Evolutionary conservation across 176 grass and related monocot species (phyloP).

Genomic region (Luzula sylvatica): DNA sequence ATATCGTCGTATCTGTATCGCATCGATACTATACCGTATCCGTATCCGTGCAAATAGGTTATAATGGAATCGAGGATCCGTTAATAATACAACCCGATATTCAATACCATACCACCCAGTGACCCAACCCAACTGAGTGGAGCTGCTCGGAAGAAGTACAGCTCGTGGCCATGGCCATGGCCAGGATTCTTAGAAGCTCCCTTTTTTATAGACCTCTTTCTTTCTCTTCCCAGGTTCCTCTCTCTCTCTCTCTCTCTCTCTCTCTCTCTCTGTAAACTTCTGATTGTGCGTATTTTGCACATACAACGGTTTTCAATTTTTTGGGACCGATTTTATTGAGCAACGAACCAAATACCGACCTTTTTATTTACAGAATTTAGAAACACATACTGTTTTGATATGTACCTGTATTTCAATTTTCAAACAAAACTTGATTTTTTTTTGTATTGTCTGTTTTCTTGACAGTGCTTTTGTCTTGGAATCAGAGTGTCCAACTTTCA

Average conservation of each 20-base stretch:
- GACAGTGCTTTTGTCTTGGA: background rate
- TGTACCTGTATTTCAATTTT: background rate
- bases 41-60: too few species aligned
- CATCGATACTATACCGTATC: too few species aligned
- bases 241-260: constrained; percentile 7
- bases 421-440: background rate
- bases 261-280: background rate
- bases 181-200: constrained; percentile 13
- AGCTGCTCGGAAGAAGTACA: background rate
- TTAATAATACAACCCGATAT: too few species aligned
- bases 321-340: background rate
- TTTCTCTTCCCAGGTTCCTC: background rate
- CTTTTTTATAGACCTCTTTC: background rate
- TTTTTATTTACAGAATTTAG: background rate
- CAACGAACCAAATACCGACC: background rate
- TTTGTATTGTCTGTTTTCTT: background rate
- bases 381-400: background rate
- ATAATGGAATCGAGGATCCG: too few species aligned
- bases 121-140: too few species aligned
- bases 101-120: too few species aligned
- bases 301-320: too few species aligned
- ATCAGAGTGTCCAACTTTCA: background rate
- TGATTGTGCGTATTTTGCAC: too few species aligned
- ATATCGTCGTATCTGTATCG: too few species aligned
- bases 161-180: background rate